Conservation (phyloP, 306 rosid genomes). For the Dryas drummondii region DNA sequence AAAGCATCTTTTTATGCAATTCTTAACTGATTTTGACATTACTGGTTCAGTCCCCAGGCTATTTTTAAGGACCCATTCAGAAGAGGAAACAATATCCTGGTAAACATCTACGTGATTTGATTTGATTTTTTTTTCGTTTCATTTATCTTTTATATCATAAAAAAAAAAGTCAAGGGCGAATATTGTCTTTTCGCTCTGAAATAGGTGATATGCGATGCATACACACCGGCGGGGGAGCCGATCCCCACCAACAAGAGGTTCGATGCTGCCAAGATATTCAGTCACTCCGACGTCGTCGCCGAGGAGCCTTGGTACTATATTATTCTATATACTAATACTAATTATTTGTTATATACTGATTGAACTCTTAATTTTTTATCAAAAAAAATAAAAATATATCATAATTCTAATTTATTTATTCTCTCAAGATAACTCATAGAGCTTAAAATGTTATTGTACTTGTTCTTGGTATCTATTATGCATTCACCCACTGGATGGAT, state of each 20-base stretch:
- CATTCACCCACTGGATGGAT: too few species aligned
- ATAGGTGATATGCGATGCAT: conserved; percentile 52
- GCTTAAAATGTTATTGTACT: too few species aligned
- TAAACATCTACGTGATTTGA: background rate
- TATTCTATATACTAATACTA: background rate
- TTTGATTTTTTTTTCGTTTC: background rate
- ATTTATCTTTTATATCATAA: background rate
- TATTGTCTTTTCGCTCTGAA: background rate
- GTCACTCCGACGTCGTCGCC: conserved; percentile 36
- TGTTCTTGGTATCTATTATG: too few species aligned
- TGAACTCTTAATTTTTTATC: too few species aligned
- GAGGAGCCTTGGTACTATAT: conserved; percentile 57
- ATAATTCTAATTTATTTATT: too few species aligned
- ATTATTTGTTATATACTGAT: background rate
- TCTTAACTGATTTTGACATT: background rate
- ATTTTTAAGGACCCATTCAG: conserved; percentile 55
- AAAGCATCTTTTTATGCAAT: background rate
- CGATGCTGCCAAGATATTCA: conserved; percentile 52
- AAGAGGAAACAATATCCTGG: conserved; percentile 53
- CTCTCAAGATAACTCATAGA: too few species aligned
- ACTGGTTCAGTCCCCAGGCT: conserved; percentile 45
- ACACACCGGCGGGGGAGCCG: conserved; percentile 52
- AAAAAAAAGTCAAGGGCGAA: background rate
- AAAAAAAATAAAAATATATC: too few species aligned
- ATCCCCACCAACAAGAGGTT: conserved; percentile 48